Conservation (phyloP, 2,329 filamentous ascomycete genomes). For the Alternaria sp. region DNA sequence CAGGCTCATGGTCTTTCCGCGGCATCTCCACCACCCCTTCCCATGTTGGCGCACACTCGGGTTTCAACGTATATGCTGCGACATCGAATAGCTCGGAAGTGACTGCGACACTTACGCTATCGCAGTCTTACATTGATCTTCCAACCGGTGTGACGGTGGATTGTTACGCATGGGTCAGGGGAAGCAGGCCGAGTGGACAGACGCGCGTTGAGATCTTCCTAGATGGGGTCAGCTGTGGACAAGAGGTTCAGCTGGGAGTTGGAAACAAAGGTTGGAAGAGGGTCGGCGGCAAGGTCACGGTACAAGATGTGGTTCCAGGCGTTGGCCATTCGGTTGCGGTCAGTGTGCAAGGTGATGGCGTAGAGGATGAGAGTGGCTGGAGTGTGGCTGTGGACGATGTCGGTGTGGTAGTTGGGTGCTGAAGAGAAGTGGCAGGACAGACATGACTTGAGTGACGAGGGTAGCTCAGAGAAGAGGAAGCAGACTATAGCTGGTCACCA, state of each 20-base stretch:
- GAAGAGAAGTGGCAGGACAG: not conserved
- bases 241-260: not conserved
- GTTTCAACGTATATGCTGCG: conserved; percentile 17
- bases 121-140: conserved; percentile 22
- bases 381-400: conserved; percentile 28
- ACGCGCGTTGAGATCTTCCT: conserved; percentile 28
- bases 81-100: conserved; percentile 21
- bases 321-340: conserved; percentile 23
- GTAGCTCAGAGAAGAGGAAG: not conserved
- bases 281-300: conserved; percentile 15
- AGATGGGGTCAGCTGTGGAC: conserved; percentile 25
- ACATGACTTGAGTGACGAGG: not conserved
- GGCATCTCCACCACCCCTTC: conserved; percentile 8
- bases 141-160: conserved; percentile 4
- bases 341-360: conserved; percentile 22
- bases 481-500: no score
- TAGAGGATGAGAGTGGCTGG: conserved; percentile 16
- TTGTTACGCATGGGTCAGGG: conserved; percentile 24
- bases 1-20: conserved; percentile 24
- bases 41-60: conserved; percentile 3
- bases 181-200: conserved; percentile 8
- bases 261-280: conserved; percentile 18
- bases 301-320: conserved; percentile 6
- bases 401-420: conserved; percentile 20
- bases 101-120: conserved; percentile 19